phyloP scores from a whole-genome alignment of 1,284 basidiomycete species.

The Uromyces viciae-fabae region DNA sequence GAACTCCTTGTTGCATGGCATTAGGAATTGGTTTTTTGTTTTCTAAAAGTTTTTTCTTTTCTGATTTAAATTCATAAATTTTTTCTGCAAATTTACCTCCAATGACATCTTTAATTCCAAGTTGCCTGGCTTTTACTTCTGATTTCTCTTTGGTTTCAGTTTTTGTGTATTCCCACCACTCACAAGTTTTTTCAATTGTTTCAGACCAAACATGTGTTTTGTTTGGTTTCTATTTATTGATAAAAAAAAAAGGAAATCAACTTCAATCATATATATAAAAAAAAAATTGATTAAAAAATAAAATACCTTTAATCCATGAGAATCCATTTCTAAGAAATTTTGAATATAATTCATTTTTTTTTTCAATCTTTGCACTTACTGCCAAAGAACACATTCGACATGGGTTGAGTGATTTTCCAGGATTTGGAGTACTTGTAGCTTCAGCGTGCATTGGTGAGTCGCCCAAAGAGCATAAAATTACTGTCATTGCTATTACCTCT shows the following conservation, averaged over 20 bases:
- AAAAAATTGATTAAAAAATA: not conserved
- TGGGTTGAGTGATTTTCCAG: not conserved
- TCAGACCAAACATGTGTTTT: not conserved
- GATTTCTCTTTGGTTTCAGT: not conserved
- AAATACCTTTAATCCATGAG: not conserved
- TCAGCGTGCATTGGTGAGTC: slow-evolving; percentile 12
- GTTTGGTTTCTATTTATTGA: not conserved
- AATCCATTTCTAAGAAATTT: not conserved
- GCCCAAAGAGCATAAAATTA: not conserved
- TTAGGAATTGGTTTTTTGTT: not conserved
- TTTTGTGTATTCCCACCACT: not conserved
- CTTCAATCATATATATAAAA: too few species aligned
- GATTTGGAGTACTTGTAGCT: not conserved
- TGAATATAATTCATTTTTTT: not conserved
- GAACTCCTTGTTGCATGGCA: too few species aligned
- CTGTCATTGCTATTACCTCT: not conserved
- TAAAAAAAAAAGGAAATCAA: not conserved
- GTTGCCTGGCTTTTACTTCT: too few species aligned
- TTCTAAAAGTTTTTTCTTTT: not conserved
- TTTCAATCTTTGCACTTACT: not conserved
- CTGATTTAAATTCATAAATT: not conserved
- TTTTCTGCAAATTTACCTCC: too few species aligned
- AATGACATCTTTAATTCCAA: too few species aligned
- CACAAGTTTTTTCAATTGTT: not conserved
- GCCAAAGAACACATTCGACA: not conserved